Evolutionary conservation across 345 rosid species (phyloP).

Genomic region (Lepidium aucheri): DNA sequence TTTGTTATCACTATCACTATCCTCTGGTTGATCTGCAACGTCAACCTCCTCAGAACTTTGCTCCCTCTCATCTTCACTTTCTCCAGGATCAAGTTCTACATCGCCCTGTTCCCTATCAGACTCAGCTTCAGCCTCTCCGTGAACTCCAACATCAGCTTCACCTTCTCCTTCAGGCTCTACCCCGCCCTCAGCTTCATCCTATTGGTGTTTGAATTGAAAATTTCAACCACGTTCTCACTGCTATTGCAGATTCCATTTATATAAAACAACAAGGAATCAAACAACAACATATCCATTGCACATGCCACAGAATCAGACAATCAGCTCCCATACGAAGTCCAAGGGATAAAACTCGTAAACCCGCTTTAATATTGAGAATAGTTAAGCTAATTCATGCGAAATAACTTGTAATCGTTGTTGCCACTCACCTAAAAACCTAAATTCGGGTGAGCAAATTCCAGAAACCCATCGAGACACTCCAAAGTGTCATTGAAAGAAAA

Average conservation of each 20-base stretch:
- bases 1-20: constrained; percentile 61
- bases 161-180: constrained; percentile 57
- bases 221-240: neutral
- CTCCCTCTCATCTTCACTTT: constrained; percentile 92
- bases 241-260: neutral
- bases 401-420: neutral
- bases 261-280: neutral
- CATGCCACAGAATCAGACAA: neutral
- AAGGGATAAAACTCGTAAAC: too few relatives aligned
- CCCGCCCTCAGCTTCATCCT: constrained; percentile 92
- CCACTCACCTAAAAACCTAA: neutral
- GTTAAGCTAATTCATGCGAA: neutral
- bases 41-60: constrained; percentile 70
- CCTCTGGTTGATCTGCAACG: constrained; percentile 59
- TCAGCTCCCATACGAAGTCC: neutral
- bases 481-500: neutral
- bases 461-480: neutral
- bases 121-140: constrained; percentile 51
- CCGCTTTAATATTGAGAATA: neutral
- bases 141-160: constrained; percentile 41
- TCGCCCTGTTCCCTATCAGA: constrained; percentile 61
- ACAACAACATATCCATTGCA: neutral
- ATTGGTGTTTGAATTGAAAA: neutral
- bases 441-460: neutral
- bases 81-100: constrained; percentile 72